Evolutionary conservation across 2,329 filamentous ascomycete genomes (phyloP), one percentile per base, ranked within the genome.

Genomic region (Fusarium buharicum): DNA sequence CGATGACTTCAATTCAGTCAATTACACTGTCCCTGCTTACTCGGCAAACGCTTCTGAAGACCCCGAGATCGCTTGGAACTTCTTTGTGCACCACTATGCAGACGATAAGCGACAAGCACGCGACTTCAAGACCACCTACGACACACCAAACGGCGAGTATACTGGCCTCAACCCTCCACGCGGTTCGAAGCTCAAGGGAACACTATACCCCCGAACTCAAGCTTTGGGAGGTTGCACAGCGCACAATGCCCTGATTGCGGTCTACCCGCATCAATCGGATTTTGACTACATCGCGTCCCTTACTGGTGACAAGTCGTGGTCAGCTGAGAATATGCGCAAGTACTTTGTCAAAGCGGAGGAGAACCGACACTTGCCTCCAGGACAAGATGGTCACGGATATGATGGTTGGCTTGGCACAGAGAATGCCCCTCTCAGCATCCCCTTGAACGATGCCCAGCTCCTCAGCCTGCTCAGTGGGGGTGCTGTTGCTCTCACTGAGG

Each of bases 291-390:
- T 90, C 51, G 81, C 81, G 4, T 72, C 74, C 12, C 67, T 88
- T 24, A 90, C 87, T 3, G 86, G 86, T 4, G 87, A 90, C 65
- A 64, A 73, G 2, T 84, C 83, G 0, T 90, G 87, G 86, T 74
- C 76, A 0, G 77, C 85, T 0, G 74, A 77, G 6, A 85, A 85
- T 58, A 89, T 90, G 86, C 79, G 85, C 56, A 76, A 81, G 59
- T 87, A 88, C 73, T 85, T 84, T 54, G 72, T 78, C 66, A 81
- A 79, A 66, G 71, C 89, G 11, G 86, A 90, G 74, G 78, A 79
- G 40, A 83, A 82, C 75, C 68, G 77, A 24, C 85, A 88, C 70
- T 50, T 69, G 17, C 52, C 60, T 27, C 51, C 51, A 13, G 53
- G 59, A 1, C 45, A 38, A 28, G 27, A 53, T 8, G 46, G 45